Evolutionary conservation across 306 rosid genomes (phyloP).

Genomic region (Dryas drummondii): DNA sequence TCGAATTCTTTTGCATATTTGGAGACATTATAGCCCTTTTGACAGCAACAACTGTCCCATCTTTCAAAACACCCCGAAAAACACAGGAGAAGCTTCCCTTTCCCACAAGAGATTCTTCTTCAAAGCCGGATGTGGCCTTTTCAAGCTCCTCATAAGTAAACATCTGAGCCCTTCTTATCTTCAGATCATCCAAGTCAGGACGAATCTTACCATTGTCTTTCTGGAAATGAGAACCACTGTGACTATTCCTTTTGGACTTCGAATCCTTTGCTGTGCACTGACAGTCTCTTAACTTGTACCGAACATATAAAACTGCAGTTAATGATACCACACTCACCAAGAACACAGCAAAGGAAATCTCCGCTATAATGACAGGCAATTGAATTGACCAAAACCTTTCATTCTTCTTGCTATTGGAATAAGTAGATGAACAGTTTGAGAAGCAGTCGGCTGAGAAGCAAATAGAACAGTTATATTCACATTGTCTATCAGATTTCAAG

Average conservation of each 20-base stretch:
- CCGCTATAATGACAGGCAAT: slow-evolving; percentile 62
- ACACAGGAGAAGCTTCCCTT: slow-evolving; percentile 93
- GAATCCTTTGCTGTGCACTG: slow-evolving; percentile 46
- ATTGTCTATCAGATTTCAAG: slow-evolving; percentile 55
- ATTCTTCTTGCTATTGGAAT: slow-evolving; percentile 43
- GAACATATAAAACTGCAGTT: slow-evolving; percentile 68
- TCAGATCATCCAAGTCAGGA: slow-evolving; percentile 71
- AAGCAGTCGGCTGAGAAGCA: slow-evolving; percentile 59
- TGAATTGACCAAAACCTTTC: slow-evolving; percentile 71
- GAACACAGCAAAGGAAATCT: slow-evolving; percentile 68
- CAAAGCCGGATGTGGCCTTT: slow-evolving; percentile 68
- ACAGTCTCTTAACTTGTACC: slow-evolving; percentile 61
- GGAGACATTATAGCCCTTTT: slow-evolving; percentile 79
- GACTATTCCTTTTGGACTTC: slow-evolving; percentile 43
- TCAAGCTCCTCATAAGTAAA: slow-evolving; percentile 80
- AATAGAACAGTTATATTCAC: slow-evolving; percentile 78
- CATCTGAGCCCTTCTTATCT: slow-evolving; percentile 73
- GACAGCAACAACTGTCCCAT: slow-evolving; percentile 82
- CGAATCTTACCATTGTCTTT: slow-evolving; percentile 56
- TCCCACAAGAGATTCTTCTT: slow-evolving; percentile 77
- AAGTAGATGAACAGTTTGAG: slow-evolving; percentile 57
- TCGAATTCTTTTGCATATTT: slow-evolving; percentile 73
- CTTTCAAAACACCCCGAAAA: slow-evolving; percentile 72
- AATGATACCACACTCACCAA: slow-evolving; percentile 58
- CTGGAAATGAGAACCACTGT: slow-evolving; percentile 40